Percentiles rank a stretch among this genome's conserved stretches.
Evolutionary conservation across 2,329 filamentous ascomycete species (phyloP).

Genomic region (Chrysoporthe austroafricana): DNA sequence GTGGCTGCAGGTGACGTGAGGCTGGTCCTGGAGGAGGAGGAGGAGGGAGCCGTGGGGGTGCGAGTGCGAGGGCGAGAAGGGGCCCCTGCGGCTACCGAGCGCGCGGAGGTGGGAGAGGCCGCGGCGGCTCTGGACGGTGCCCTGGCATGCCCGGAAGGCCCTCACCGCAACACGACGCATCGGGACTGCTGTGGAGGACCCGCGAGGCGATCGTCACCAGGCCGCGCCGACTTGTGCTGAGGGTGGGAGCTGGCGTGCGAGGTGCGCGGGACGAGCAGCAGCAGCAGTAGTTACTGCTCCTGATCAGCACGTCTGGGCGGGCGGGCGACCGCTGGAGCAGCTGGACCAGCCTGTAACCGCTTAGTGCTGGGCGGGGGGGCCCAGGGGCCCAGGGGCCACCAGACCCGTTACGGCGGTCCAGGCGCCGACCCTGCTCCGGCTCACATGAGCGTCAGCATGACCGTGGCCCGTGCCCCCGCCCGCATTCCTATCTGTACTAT

Average conservation of each 20-base stretch:
- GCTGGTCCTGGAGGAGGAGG: constrained; percentile 30
- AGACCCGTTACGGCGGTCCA: too few relatives aligned
- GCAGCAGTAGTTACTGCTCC: background rate
- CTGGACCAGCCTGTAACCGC: too few relatives aligned
- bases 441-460: background rate
- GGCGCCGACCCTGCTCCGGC: too few relatives aligned
- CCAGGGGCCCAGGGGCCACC: too few relatives aligned
- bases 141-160: constrained; percentile 70
- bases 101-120: constrained; percentile 49
- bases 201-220: background rate
- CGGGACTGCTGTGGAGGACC: constrained; percentile 38
- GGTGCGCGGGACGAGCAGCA: background rate
- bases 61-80: constrained; percentile 32
- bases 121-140: constrained; percentile 58
- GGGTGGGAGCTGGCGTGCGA: background rate
- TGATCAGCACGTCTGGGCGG: too few relatives aligned
- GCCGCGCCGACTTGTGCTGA: background rate
- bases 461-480: background rate
- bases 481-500: too few relatives aligned
- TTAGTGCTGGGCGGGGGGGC: too few relatives aligned
- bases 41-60: constrained; percentile 29
- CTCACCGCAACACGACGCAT: constrained; percentile 77
- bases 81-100: constrained; percentile 44
- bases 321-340: too few relatives aligned
- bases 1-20: constrained; percentile 27